Base-by-base conservation (phyloP, 2,329 filamentous ascomycete genomes). In the Colletotrichum phormii region DNA sequence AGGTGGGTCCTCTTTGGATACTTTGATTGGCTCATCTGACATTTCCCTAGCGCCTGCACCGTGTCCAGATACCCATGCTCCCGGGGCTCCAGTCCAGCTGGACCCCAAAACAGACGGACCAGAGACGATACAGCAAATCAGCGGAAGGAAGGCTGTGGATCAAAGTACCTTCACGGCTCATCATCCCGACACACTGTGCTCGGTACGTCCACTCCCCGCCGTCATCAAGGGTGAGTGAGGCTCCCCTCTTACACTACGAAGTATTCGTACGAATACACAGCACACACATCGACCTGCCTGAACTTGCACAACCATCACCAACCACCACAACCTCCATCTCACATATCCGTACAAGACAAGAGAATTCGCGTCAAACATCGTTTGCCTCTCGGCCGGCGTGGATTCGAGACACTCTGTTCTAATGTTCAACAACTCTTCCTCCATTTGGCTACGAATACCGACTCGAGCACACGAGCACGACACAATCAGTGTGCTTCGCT, bases 401-500 rank as follows among this genome's bases (percentile, higher is more conserved):
- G 42, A 49, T 18, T 49, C 18, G 18, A 49, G 42, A 49, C 42
- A 49, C 4, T 22, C 42, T 4, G 42, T 11, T 18, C 42, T 3
- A 49, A 49, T 49, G 8, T n/a, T 49, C 42, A 49, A 22, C 6
- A n/a, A 7, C 37, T 49, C 24, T 49, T 9, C 15, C 18, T 5
- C 4, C n/a, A 12, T 53, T 63, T 63, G 18, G 42, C 42, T 22
- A 49, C 26, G n/a, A 26, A 37, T 31, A 67, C 42, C 26, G 46
- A 29, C 8, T 15, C 51, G 51, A 18, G 51, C 33, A 24, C 12
- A 62, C 37, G 13, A 58, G 24, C 64, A 58, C 51, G 9, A 26
- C 49, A 13, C 42, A 64, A 62, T 42, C 63, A 37, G 35, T 31
- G 29, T 37, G 22, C 55, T 59, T 67, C 64, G 57, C 35, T 51